Base-by-base conservation (phyloP, 495 filamentous ascomycete species). In the Aspergillus affinis region DNA sequence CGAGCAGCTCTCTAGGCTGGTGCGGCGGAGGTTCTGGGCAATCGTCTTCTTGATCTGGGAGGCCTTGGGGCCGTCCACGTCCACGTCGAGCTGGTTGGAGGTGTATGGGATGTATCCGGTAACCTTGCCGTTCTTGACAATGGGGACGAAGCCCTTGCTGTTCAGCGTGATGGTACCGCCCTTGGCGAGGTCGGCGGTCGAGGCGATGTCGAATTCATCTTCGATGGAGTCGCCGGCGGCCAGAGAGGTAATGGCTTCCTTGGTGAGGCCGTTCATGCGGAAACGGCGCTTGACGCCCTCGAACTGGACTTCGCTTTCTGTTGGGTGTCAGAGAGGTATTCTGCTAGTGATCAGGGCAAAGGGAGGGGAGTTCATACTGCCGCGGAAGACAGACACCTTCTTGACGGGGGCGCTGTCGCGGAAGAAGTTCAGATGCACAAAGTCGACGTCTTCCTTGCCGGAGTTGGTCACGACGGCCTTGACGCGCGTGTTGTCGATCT, bases 381-480 rank as follows among this genome's bases (percentile, higher is more conserved):
- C 72, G 54, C 78, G 74, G 69, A 74, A 86, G 45, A 88, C 72
- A n/a, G 67, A 66, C 30, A 87, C 78, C 77, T 88, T 88, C 75
- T 88, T 78, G 6, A 88, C 82, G 0, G 85, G 78, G 5, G 75
- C 73, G 27, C 67, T 69, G 57, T 88, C 85, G n/a, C 84, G 71
- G 72, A 89, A 82, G 58, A 84, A 85, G 53, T 87, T 87, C 30
- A 82, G 77, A 66, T 83, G 85, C 57, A 89, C 75, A 50, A 88
- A 70, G 59, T 82, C 84, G 27, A 89, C 69, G 48, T 76, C 72
- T 47, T 76, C 71, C 27, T 70, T 68, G 30, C 84, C 86, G 45
- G 72, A 81, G 73, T 89, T 88, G 52, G 79, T 86, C 52, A 89
- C 78, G 23, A 78, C 76, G 5, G 85, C 83, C 69, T 85, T 84